Percentiles rank a stretch among this genome's conserved stretches.
phyloP scores from a whole-genome alignment of 345 rosid genomes.

The Pelargonium nanum region DNA sequence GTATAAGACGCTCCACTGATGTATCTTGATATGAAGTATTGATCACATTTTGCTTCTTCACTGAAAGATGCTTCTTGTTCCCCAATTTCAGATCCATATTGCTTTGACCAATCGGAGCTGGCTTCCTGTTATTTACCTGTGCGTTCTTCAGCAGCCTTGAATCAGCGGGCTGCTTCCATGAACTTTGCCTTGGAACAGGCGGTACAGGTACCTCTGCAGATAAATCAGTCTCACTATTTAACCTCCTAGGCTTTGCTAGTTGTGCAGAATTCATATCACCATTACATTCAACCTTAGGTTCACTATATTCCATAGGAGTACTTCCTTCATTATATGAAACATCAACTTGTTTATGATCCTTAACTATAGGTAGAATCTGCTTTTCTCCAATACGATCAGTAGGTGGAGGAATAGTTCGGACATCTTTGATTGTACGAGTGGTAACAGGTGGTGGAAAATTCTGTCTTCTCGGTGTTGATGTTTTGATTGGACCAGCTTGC shows the following conservation, averaged over 20 bases:
- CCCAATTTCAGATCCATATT: conserved; percentile 59
- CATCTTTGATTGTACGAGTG: conserved; percentile 72
- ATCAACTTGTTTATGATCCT: conserved; percentile 61
- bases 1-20: conserved; percentile 96
- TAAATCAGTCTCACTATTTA: conserved; percentile 44
- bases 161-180: conserved; percentile 70
- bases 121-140: conserved; percentile 49
- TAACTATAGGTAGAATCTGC: conserved; percentile 24
- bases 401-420: conserved; percentile 33
- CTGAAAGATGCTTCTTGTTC: conserved; percentile 52
- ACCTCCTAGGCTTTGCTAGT: conserved; percentile 46
- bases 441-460: conserved; percentile 41
- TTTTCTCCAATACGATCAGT: conserved; percentile 50
- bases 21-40: conserved; percentile 68
- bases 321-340: conserved; percentile 41
- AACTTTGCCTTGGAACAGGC: conserved; percentile 61
- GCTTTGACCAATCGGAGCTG: conserved; percentile 37
- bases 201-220: conserved; percentile 39
- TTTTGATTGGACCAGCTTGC: conserved; percentile 69
- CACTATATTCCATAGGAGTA: conserved; percentile 34
- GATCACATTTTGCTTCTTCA: conserved; percentile 42
- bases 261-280: conserved; percentile 51
- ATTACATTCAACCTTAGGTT: conserved; percentile 50
- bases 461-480: conserved; percentile 71
- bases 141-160: conserved; percentile 41